Evolutionary conservation across 371 early-diverging fungal genomes (phyloP).

Genomic region (Rhizomucor miehei): DNA sequence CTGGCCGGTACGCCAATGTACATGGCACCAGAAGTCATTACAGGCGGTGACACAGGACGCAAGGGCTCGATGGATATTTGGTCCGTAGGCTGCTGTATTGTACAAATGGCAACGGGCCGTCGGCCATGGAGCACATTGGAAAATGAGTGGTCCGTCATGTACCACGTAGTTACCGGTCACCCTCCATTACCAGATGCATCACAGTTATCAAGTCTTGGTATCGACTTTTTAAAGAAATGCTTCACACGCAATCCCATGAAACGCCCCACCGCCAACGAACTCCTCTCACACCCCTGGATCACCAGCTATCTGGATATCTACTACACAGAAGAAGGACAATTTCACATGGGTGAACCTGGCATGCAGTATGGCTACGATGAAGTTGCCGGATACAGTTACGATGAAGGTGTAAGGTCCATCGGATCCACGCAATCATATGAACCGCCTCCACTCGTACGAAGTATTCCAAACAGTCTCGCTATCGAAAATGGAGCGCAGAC

Average conservation of each 20-base stretch:
- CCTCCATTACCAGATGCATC: conserved; percentile 71
- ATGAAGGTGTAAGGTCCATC: conserved; percentile 14
- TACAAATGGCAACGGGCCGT: conserved; percentile 92
- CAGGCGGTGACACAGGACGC: conserved; percentile 71
- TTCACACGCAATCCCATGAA: conserved; percentile 72
- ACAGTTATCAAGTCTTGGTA: conserved; percentile 61
- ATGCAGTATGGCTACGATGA: neutral
- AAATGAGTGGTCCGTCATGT: conserved; percentile 94
- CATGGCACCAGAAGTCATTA: conserved; percentile 96
- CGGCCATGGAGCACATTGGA: conserved; percentile 93
- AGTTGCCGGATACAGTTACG: neutral
- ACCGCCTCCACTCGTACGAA: conserved; percentile 24
- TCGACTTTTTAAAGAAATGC: conserved; percentile 78
- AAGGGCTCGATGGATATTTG: conserved; percentile 92
- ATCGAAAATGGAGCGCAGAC: conserved; percentile 37
- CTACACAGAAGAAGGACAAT: conserved; percentile 17
- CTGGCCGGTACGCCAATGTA: conserved; percentile 96
- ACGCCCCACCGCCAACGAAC: conserved; percentile 75
- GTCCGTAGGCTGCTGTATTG: conserved; percentile 92
- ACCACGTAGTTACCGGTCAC: conserved; percentile 73
- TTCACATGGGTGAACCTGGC: neutral
- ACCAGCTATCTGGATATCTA: conserved; percentile 33
- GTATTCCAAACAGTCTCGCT: conserved; percentile 35
- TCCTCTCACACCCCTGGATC: conserved; percentile 79
- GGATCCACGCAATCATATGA: conserved; percentile 27